Base-by-base conservation (phyloP, 305 asterid species). In the Solanum hybrid region DNA sequence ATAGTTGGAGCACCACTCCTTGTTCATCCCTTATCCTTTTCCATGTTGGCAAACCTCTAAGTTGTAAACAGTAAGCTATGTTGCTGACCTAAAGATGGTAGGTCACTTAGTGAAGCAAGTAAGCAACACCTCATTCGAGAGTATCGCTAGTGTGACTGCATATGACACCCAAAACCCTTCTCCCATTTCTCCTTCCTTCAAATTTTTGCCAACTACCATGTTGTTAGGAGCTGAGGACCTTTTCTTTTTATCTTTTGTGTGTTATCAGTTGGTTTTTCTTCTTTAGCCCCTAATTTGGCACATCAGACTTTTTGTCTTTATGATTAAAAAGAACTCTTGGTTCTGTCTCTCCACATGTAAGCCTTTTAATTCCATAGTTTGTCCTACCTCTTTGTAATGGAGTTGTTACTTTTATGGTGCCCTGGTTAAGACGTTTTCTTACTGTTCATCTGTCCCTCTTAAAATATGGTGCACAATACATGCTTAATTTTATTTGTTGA, bases 401-500 rank as follows among this genome's bases (percentile, higher is more conserved):
- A 14, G 34, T 51, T 84, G 75, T 31, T 84, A 29, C 75, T 51
- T 84, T 51, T 84, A 31, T 31, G 26, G 22, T 84, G 17, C 17
- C 75, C 71, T 84, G 42, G 75, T 40, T 27, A 17, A 42, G 38
- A 29, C 12, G 6, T 46, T 51, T 84, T 29, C 38, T 31, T 56
- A 32, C 46, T n/a, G 14, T 60, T 85, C 31, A 60, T 32, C 76
- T 56, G 31, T 31, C 46, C 89, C 75, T 88, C 24, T 5, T 22
- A 77, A 27, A 42, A n/a, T 60, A 27, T 79, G 31, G 60, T 79
- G 27, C 27, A 60, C 71, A 7, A 60, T 7, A 60, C 38, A 34
- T 51, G 66, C 79, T 88, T 78, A 77, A 26, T 82, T 88, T 92
- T 90, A 77, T 88, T 76, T 42, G 42, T 51, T 84, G 64, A 84